Evolutionary conservation across 2,329 filamentous ascomycete species (phyloP).

Genomic region (Dryadomyces sulphureus): DNA sequence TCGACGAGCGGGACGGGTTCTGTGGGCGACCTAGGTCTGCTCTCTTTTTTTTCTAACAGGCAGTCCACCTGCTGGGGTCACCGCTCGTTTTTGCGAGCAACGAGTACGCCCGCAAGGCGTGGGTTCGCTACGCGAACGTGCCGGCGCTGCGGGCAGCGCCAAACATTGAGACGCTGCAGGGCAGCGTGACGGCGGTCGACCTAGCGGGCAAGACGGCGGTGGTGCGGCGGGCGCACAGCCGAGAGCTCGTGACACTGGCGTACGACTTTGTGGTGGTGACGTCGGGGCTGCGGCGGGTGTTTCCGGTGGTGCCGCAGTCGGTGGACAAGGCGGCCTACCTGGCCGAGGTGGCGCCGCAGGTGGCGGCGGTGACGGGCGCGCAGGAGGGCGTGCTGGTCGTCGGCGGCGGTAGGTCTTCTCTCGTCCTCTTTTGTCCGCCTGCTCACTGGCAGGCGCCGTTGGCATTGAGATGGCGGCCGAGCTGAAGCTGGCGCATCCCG

Average conservation of each 20-base stretch:
- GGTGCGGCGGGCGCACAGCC: slow-evolving; percentile 32
- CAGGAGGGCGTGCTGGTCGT: slow-evolving; percentile 51
- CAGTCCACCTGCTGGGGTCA: slow-evolving; percentile 63
- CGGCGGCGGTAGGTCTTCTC: slow-evolving; percentile 38
- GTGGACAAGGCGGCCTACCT: slow-evolving; percentile 47
- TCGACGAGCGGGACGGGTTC: slow-evolving; percentile 72
- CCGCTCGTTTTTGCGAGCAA: slow-evolving; percentile 55
- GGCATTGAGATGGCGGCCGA: slow-evolving; percentile 50
- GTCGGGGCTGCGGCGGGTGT: slow-evolving; percentile 53
- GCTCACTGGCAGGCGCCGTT: neutral
- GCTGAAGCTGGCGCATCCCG: slow-evolving; percentile 52
- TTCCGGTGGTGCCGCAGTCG: slow-evolving; percentile 59
- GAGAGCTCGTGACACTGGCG: slow-evolving; percentile 22
- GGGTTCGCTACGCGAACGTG: slow-evolving; percentile 55
- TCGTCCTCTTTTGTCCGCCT: neutral
- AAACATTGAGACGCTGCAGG: slow-evolving; percentile 50
- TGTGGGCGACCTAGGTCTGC: slow-evolving; percentile 34
- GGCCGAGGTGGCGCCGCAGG: slow-evolving; percentile 44
- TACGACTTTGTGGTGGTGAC: slow-evolving; percentile 69
- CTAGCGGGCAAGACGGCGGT: slow-evolving; percentile 42
- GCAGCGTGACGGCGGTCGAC: slow-evolving; percentile 47
- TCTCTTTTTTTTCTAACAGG: slow-evolving; percentile 1
- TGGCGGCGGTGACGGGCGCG: slow-evolving; percentile 36
- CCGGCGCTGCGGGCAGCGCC: slow-evolving; percentile 44
- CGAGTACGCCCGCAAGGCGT: slow-evolving; percentile 50